These are phyloP conservation scores for Hericium coralloides DNA, from an alignment of 768 basidiomycete species.

Conservation along the genomic window DNA sequence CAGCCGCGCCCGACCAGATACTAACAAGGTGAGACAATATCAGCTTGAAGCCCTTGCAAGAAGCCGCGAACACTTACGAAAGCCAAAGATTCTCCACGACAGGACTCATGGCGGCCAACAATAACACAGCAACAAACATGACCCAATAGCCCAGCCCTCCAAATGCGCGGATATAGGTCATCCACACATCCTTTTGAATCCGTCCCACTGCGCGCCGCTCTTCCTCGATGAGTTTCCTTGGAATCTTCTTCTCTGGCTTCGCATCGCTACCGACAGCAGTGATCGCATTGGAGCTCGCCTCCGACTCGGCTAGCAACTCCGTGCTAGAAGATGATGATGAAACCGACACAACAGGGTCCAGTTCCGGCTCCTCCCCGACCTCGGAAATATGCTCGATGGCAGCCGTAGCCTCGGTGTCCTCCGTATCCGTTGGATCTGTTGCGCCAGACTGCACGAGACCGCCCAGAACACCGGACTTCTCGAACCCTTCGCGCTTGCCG, in stretches of 20 bases:
- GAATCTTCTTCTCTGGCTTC: slow-evolving; percentile 39
- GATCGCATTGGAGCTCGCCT: slow-evolving; percentile 37
- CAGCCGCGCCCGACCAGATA: slow-evolving; percentile 31
- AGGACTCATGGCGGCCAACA: slow-evolving; percentile 32
- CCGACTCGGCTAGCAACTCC: slow-evolving; percentile 16
- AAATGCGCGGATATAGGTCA: slow-evolving; percentile 31
- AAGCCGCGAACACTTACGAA: slow-evolving; percentile 16
- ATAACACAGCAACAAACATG: slow-evolving; percentile 25
- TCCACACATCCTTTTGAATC: slow-evolving; percentile 38
- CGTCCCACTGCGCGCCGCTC: slow-evolving; percentile 42
- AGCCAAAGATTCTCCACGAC: slow-evolving; percentile 42
- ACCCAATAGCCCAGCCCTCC: slow-evolving; percentile 32
- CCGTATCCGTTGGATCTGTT: slow-evolving; percentile 26
- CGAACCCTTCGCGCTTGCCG: slow-evolving; percentile 58
- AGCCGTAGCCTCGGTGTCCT: slow-evolving; percentile 26
- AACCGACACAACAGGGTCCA: slow-evolving; percentile 24
- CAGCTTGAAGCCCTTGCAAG: slow-evolving; percentile 1
- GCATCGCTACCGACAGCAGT: slow-evolving; percentile 20
- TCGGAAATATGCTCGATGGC: background rate
- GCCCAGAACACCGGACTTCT: slow-evolving; percentile 54
- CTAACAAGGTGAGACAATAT: slow-evolving; percentile 8
- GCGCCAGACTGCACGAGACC: slow-evolving; percentile 54
- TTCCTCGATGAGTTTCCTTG: slow-evolving; percentile 76
- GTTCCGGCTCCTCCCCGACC: slow-evolving; percentile 15
- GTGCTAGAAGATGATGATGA: background rate